Conservation (phyloP, 1,284 basidiomycete species). For the Fereydounia khargensis region DNA sequence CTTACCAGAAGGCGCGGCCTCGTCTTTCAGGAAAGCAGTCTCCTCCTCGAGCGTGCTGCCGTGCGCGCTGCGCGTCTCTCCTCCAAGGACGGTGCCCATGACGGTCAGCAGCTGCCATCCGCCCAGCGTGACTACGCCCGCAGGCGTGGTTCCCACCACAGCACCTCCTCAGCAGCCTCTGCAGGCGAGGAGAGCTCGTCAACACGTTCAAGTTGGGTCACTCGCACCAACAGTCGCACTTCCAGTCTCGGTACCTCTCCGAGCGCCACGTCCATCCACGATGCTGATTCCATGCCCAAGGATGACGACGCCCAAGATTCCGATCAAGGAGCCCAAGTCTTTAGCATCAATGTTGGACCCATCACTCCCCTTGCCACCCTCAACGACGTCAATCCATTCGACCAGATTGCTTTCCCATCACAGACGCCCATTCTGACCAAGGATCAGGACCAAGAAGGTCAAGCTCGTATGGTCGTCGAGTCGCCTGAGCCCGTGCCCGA, state of each 20-base stretch:
- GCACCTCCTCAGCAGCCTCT: conserved; percentile 26
- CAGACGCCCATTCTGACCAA: too few relatives aligned
- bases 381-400: not conserved
- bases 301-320: not conserved
- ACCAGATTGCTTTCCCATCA: too few relatives aligned
- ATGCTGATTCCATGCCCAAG: too few relatives aligned
- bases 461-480: too few relatives aligned
- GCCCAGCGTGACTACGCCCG: not conserved
- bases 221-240: conserved; percentile 12
- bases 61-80: conserved; percentile 10
- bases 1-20: conserved; percentile 22
- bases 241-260: conserved; percentile 25
- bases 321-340: not conserved
- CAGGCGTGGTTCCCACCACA: conserved; percentile 9
- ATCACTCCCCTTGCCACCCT: not conserved
- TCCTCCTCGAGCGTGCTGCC: conserved; percentile 27
- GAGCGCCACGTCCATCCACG: conserved; percentile 1
- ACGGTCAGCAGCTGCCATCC: not conserved
- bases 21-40: conserved; percentile 31
- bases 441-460: too few relatives aligned
- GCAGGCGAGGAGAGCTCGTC: conserved; percentile 31
- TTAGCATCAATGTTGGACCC: not conserved
- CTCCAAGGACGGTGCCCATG: not conserved
- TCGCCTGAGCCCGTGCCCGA: not conserved
- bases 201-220: conserved; percentile 23